Conservation (phyloP, 768 basidiomycete genomes). For the Pulveroboletus ravenelii region DNA sequence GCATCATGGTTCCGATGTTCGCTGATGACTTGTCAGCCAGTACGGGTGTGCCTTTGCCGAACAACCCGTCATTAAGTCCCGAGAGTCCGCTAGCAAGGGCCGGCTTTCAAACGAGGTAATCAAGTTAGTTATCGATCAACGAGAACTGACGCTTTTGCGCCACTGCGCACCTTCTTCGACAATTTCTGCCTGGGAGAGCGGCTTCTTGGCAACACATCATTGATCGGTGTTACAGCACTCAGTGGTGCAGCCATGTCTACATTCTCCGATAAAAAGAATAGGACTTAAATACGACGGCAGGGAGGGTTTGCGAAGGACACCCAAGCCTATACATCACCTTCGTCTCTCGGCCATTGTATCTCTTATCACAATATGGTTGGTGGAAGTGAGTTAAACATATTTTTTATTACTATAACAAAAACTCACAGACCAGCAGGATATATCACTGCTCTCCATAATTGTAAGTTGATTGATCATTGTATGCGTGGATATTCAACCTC, state of each 20-base stretch:
- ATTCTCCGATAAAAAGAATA: conserved; percentile 6
- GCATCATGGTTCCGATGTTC: conserved; percentile 1
- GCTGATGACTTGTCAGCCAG: background rate
- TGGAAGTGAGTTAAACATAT: conserved; percentile 17
- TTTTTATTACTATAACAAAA: background rate
- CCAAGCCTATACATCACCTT: background rate
- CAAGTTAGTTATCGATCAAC: conserved; percentile 14
- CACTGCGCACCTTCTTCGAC: background rate
- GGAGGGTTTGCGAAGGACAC: background rate
- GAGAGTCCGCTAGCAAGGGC: conserved; percentile 7
- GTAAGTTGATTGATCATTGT: conserved; percentile 27
- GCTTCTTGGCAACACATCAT: background rate
- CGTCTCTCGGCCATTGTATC: background rate
- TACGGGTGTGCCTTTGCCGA: background rate
- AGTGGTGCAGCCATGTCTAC: background rate
- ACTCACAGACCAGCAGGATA: conserved; percentile 26
- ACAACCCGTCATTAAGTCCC: background rate
- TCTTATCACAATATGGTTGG: conserved; percentile 12
- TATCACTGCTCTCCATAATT: conserved; percentile 41
- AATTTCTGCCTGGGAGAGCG: conserved; percentile 1
- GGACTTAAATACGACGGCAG: conserved; percentile 23
- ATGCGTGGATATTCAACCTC: background rate
- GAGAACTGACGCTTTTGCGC: background rate
- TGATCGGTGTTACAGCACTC: conserved; percentile 1
- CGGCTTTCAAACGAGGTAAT: conserved; percentile 19